A percentile compares a stretch with the other conserved stretches of the same genome.
These are phyloP conservation scores for Aspergillus biplanus DNA, from an alignment of 495 filamentous ascomycete species.

Conservation along the genomic window DNA sequence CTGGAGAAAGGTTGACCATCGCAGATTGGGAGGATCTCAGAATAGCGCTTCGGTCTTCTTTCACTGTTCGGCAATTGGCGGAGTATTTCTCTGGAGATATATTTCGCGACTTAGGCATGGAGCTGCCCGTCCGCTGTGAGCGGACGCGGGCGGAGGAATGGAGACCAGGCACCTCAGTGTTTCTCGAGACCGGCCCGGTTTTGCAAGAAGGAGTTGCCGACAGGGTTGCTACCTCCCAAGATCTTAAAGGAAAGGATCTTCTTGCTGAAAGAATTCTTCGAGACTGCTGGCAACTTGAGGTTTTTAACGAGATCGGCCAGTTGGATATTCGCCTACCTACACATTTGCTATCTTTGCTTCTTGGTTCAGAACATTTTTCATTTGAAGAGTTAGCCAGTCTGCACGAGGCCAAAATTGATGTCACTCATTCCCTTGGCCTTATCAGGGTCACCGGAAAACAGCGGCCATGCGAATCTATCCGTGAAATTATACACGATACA, in stretches of 20 bases:
- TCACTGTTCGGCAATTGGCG: slow-evolving; percentile 39
- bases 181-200: slow-evolving; percentile 21
- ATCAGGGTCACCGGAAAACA: slow-evolving; percentile 47
- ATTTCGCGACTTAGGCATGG: not conserved
- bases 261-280: slow-evolving; percentile 46
- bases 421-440: slow-evolving; percentile 37
- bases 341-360: slow-evolving; percentile 31
- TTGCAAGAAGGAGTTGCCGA: slow-evolving; percentile 13
- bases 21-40: slow-evolving; percentile 36
- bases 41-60: slow-evolving; percentile 34
- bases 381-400: slow-evolving; percentile 48
- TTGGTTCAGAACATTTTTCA: slow-evolving; percentile 40
- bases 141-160: slow-evolving; percentile 21
- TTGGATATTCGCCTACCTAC: slow-evolving; percentile 42
- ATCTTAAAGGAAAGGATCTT: slow-evolving; percentile 35
- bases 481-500: slow-evolving; percentile 46
- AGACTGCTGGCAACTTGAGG: slow-evolving; percentile 47
- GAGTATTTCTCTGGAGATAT: slow-evolving; percentile 30
- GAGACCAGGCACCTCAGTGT: slow-evolving; percentile 38
- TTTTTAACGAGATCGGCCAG: slow-evolving; percentile 44
- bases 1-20: slow-evolving; percentile 28
- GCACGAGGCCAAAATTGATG: slow-evolving; percentile 47
- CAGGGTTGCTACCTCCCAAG: slow-evolving; percentile 23
- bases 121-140: not conserved
- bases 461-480: slow-evolving; percentile 40